Percentiles rank a stretch among this genome's conserved stretches.
Conservation (phyloP, 2,329 filamentous ascomycete genomes). For the Bipolaris zeicola region DNA sequence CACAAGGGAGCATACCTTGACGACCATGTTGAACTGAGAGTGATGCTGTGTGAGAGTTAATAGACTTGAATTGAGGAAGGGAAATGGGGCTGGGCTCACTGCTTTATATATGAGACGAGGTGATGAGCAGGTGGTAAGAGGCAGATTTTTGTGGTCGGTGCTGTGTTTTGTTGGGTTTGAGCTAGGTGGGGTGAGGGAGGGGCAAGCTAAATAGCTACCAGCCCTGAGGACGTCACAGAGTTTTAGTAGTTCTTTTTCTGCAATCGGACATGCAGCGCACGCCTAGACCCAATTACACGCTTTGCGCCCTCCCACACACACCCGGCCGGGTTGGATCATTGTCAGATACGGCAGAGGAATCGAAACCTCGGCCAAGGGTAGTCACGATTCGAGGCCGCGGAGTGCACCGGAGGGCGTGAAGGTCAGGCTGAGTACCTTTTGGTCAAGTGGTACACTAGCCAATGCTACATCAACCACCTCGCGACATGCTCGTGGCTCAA, state of each 20-base stretch:
- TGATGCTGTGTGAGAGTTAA: constrained; percentile 30
- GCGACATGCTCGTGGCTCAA: constrained; percentile 2
- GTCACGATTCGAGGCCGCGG: constrained; percentile 28
- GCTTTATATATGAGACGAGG: constrained; percentile 28
- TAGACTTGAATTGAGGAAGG: constrained; percentile 13
- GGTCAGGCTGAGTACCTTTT: constrained; percentile 16
- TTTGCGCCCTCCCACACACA: constrained; percentile 33
- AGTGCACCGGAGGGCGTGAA: constrained; percentile 28
- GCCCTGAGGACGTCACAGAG: constrained; percentile 35
- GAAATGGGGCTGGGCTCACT: constrained; percentile 21
- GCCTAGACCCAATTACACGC: constrained; percentile 38
- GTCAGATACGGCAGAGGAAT: constrained; percentile 19
- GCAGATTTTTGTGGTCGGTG: constrained; percentile 29
- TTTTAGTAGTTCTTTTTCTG: constrained; percentile 35
- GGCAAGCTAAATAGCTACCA: constrained; percentile 30
- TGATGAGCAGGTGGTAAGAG: constrained; percentile 25
- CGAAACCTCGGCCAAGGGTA: constrained; percentile 35
- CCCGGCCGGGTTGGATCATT: constrained; percentile 39
- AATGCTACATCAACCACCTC: constrained; percentile 11
- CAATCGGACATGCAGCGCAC: constrained; percentile 39
- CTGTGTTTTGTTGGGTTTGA: constrained; percentile 38
- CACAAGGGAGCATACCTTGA: constrained; percentile 49
- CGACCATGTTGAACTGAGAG: constrained; percentile 50
- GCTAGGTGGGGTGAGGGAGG: constrained; percentile 38
- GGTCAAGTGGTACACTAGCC: constrained; percentile 19